These are phyloP conservation scores for Saccharum officinarum DNA, from an alignment of 176 grass and related monocot species.

Conservation along the genomic window DNA sequence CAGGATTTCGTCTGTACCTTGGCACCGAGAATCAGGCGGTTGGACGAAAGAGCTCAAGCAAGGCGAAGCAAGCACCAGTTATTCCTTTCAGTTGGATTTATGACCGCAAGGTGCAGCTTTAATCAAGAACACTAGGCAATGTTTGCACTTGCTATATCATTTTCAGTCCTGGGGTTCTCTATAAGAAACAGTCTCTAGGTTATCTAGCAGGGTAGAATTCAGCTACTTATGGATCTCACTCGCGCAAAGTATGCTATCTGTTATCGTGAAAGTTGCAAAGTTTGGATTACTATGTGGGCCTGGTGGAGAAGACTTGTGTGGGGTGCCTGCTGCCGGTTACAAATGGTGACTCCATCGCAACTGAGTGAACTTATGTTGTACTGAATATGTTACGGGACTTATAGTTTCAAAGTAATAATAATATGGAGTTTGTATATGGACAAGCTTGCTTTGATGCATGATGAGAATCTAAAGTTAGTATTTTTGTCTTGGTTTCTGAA, in stretches of 20 bases:
- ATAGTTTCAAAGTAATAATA: slow-evolving; percentile 46
- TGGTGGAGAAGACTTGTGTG: slow-evolving; percentile 25
- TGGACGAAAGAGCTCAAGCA: slow-evolving; percentile 61
- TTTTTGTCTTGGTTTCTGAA: neutral
- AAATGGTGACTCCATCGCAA: slow-evolving; percentile 14
- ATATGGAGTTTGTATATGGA: slow-evolving; percentile 38
- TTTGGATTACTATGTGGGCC: slow-evolving; percentile 31
- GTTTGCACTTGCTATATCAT: neutral
- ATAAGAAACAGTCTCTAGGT: slow-evolving; percentile 40
- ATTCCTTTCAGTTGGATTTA: slow-evolving; percentile 74
- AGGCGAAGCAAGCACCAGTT: slow-evolving; percentile 47
- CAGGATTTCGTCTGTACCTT: slow-evolving; percentile 70
- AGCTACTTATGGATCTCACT: slow-evolving; percentile 5
- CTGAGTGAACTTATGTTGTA: slow-evolving; percentile 29
- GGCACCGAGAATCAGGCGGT: slow-evolving; percentile 57
- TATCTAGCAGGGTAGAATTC: slow-evolving; percentile 42
- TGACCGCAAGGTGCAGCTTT: slow-evolving; percentile 60
- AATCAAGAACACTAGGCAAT: slow-evolving; percentile 8
- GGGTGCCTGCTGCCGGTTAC: neutral
- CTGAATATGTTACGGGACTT: slow-evolving; percentile 39
- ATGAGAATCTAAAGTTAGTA: neutral
- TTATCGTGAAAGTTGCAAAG: slow-evolving; percentile 28
- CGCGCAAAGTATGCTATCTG: slow-evolving; percentile 28
- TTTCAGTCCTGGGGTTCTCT: neutral
- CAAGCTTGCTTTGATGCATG: neutral